Base-by-base conservation (phyloP, 208 protist genomes). In the Balamuthia mandrillaris region DNA sequence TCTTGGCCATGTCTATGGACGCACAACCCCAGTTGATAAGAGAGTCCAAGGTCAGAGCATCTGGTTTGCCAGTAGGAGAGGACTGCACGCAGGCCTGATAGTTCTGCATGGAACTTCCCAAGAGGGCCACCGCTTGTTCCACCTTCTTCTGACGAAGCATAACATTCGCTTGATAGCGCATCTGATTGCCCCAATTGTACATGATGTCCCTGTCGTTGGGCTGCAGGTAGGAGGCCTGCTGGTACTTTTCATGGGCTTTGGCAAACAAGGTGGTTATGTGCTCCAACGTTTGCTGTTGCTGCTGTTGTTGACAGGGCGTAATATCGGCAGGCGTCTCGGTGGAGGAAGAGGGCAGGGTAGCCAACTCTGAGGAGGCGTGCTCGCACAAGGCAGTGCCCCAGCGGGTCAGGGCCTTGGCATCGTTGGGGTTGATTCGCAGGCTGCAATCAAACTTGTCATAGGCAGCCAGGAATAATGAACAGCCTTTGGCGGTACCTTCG, bases 11-110 rank as follows among this genome's bases (percentile, higher is more conserved):
- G 56, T 47, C 24, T 14, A 83, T 18, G 52, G 66, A 54, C 21
- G 75, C 75, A 54, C 75, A 83, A 39, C 75, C 75, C 75, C 75
- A 83, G 27, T 83, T 83, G 75, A 83, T 83, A 10, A 68, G 75
- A 5, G 75, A 31, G 52, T 83, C 75, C 18, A 83, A 37, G 56
- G 52, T 66, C 24, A 83, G 75, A 6, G 75, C 66, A 54, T 83
- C 75, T 18, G 41, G 24, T 54, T 66, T 83, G 52, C 66, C 66
- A 47, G 60, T 54, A 10, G 41, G 75, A 6, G 75, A 54, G 3
- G 66, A 21, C 2, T 44, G 75, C 24, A 44, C 66, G 75, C 75
- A 83, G 4, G 54, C 56, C 51, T 66, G 41, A 54, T 83, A 83
- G n/a, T 83, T 83, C 52, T 24, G 18, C 49, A 83, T 83, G 6